Evolutionary conservation across 2,329 filamentous ascomycete species (phyloP), one percentile per base, ranked within the genome.

Genomic region (Ophiocordyceps camponoti-leonardi): DNA sequence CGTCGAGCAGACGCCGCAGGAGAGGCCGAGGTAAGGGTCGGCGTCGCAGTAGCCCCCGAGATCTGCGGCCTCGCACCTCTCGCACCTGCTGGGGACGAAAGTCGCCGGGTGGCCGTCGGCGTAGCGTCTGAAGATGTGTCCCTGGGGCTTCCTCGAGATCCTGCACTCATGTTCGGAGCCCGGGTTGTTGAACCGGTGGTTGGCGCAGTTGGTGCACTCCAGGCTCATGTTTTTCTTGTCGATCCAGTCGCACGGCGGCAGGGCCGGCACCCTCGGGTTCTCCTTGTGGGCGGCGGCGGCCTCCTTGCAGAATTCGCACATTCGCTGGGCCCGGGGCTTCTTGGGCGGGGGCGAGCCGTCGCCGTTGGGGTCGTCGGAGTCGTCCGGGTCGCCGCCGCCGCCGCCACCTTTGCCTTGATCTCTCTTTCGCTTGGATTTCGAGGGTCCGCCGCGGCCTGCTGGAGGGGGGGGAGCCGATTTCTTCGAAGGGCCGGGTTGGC

Each of bases 191-290:
- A 45, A 48, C 12, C 54, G 49, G 37, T 53, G 28, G 45, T 58
- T 50, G 40, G 55, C 50, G 43, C 55, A 58, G 49, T 54, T 57
- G 33, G 45, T 47, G 46, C 55, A 58, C 33, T 57, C 55, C 6
- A 54, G n/a, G 18, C 44, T 37, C 42, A 46, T 48, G 8, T 46
- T 46, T 1, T 40, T 44, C 8, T 42, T 46, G 4, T n/a, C 42
- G n/a, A 44, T 26, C 40, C 43, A 47, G 44, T 55, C 45, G 43
- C 54, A 55, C 7, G 49, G 45, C 1, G 20, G 40, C 11, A 7
- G 31, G 4, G 11, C 31, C 4, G 31, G 11, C 11, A 33, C 5
- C 5, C 13, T 33, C 31, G 31, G 31, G 12, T 13, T 13, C 12
- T 33, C 4, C 31, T 33, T 33, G 11, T 4, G 12, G 4, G 31